A percentile compares a stretch with the other conserved stretches of the same genome.
Evolutionary conservation across 2,329 filamentous ascomycete genomes (phyloP).

Genomic region (Trichoderma arundinaceum): DNA sequence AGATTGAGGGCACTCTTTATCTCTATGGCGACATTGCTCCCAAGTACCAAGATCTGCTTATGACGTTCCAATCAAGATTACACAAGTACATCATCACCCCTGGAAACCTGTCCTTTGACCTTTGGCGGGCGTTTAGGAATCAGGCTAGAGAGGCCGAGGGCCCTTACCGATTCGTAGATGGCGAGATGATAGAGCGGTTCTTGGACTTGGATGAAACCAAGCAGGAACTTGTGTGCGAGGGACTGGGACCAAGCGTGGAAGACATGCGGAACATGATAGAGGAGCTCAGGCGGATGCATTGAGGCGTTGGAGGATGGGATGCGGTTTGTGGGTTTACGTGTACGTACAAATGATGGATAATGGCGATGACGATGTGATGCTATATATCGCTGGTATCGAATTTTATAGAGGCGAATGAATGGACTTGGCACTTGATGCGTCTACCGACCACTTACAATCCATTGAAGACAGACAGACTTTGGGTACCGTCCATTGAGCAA

Average conservation of each 20-base stretch:
- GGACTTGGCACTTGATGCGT: not conserved
- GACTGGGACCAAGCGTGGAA: slow-evolving; percentile 65
- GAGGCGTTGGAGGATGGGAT: slow-evolving; percentile 31
- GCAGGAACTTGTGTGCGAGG: slow-evolving; percentile 60
- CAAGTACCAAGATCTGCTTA: slow-evolving; percentile 75
- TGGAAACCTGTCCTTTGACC: slow-evolving; percentile 76
- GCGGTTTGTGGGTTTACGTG: not conserved
- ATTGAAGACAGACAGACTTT: no score
- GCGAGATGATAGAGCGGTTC: slow-evolving; percentile 87
- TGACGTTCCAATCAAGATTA: slow-evolving; percentile 78
- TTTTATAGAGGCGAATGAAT: not conserved
- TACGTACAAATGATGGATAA: not conserved
- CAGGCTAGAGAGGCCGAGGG: slow-evolving; percentile 74
- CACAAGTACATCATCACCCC: slow-evolving; percentile 69
- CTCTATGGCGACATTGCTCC: slow-evolving; percentile 82
- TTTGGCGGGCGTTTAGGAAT: slow-evolving; percentile 83
- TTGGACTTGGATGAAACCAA: slow-evolving; percentile 68
- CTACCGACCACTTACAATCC: no score
- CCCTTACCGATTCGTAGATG: slow-evolving; percentile 88
- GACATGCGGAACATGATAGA: slow-evolving; percentile 67
- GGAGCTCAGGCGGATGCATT: slow-evolving; percentile 67
- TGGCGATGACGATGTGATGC: not conserved
- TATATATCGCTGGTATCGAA: not conserved
- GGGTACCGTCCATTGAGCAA: no score
- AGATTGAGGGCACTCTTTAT: slow-evolving; percentile 92